phyloP scores from a whole-genome alignment of 1,139 yeast species.

The Candida tetrigidarum region DNA sequence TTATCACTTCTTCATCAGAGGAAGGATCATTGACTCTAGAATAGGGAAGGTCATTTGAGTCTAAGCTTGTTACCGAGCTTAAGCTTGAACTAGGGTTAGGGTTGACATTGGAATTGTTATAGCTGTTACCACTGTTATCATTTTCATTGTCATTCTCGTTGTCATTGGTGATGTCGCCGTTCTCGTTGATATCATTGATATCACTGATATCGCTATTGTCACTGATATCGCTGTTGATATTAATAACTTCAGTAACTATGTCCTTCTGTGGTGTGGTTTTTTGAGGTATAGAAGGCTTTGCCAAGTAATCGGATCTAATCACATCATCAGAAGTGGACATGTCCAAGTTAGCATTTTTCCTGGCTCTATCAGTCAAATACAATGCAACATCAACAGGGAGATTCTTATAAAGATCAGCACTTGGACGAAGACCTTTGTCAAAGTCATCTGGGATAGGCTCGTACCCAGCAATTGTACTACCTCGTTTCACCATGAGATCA shows the following conservation, averaged over 20 bases:
- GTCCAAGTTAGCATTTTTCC: not conserved
- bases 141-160: no score
- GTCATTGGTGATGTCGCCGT: no score
- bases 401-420: not conserved
- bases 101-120: not conserved
- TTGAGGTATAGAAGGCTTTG: not conserved
- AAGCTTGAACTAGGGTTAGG: no score
- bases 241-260: not conserved
- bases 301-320: not conserved
- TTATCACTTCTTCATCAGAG: no score
- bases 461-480: slow-evolving; percentile 7
- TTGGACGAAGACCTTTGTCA: not conserved
- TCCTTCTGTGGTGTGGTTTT: slow-evolving; percentile 5
- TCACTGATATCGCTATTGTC: no score
- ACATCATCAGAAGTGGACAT: not conserved
- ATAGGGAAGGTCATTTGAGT: no score
- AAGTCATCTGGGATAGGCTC: slow-evolving; percentile 3
- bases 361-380: not conserved
- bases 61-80: no score
- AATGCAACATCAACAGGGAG: slow-evolving; percentile 1
- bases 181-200: no score
- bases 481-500: slow-evolving; percentile 22
- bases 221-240: not conserved
- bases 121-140: not conserved
- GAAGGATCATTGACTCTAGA: no score